Percentiles rank a stretch among this genome's conserved stretches.
Evolutionary conservation across 495 filamentous ascomycete species (phyloP).

Genomic region (Hyphodiscus hymeniophilus): DNA sequence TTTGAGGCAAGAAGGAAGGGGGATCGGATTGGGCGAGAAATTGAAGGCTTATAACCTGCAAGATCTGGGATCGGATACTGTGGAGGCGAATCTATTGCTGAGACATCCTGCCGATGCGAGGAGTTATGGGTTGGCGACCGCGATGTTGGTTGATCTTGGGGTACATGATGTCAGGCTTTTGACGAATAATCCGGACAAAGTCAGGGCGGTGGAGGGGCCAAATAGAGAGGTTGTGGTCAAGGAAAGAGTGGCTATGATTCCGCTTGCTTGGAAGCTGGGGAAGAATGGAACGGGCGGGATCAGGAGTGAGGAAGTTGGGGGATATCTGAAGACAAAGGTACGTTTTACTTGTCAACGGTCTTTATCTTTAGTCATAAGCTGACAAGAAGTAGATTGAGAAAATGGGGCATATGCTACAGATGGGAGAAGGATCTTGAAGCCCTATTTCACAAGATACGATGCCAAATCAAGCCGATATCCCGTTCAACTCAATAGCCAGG

Average conservation of each 20-base stretch:
- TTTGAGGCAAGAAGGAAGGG: slow-evolving; percentile 88
- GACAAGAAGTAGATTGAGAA: slow-evolving; percentile 47
- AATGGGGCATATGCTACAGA: slow-evolving; percentile 58
- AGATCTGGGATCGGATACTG: slow-evolving; percentile 89
- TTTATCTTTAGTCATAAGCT: not conserved
- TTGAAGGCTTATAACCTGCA: slow-evolving; percentile 97
- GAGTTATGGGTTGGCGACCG: slow-evolving; percentile 89
- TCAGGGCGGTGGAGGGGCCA: slow-evolving; percentile 86
- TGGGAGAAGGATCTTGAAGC: slow-evolving; percentile 16
- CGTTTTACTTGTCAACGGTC: slow-evolving; percentile 18
- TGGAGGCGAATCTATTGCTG: slow-evolving; percentile 87
- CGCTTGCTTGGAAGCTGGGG: slow-evolving; percentile 82
- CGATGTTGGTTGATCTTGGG: slow-evolving; percentile 83
- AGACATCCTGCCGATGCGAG: slow-evolving; percentile 91
- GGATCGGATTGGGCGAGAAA: slow-evolving; percentile 91
- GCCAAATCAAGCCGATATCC: not conserved
- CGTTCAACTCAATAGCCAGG: not conserved
- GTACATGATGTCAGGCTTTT: slow-evolving; percentile 69
- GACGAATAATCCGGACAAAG: slow-evolving; percentile 98
- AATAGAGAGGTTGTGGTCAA: slow-evolving; percentile 79
- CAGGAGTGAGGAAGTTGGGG: slow-evolving; percentile 78
- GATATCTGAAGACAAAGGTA: slow-evolving; percentile 92
- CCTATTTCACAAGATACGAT: not conserved
- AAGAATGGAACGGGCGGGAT: slow-evolving; percentile 63
- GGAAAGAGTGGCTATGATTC: slow-evolving; percentile 90